Evolutionary conservation across 768 basidiomycete species (phyloP).

Genomic region (Kwoniella shandongensis): DNA sequence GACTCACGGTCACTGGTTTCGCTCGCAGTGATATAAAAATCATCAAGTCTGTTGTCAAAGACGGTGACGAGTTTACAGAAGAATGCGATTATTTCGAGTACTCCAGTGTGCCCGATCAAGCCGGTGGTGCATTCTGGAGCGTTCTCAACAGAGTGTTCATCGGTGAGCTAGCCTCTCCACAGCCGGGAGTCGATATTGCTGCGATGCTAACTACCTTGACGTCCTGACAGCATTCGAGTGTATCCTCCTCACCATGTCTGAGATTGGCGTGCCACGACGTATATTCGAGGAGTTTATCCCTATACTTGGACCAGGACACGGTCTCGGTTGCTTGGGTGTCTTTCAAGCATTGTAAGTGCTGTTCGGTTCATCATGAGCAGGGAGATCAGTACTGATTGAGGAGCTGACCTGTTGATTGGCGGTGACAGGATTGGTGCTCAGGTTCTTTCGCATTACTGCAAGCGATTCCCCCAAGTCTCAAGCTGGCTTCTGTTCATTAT

Average conservation of each 20-base stretch:
- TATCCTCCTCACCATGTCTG: slow-evolving; percentile 75
- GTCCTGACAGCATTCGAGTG: slow-evolving; percentile 64
- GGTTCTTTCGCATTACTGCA: slow-evolving; percentile 66
- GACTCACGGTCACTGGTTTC: not conserved
- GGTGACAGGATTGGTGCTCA: slow-evolving; percentile 58
- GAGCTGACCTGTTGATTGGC: no score
- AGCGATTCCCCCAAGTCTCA: slow-evolving; percentile 83
- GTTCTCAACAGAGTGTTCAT: slow-evolving; percentile 84
- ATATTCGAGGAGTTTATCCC: slow-evolving; percentile 78
- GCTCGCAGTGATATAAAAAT: slow-evolving; percentile 48
- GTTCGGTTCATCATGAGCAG: no score
- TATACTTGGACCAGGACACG: slow-evolving; percentile 77
- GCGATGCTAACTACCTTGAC: not conserved
- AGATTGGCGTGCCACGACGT: slow-evolving; percentile 72
- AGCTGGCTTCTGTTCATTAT: slow-evolving; percentile 89
- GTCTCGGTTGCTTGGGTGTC: slow-evolving; percentile 79
- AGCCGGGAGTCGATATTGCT: not conserved
- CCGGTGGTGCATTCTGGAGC: slow-evolving; percentile 88
- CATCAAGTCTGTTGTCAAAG: slow-evolving; percentile 26
- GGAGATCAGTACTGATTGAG: no score
- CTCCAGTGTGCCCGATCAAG: slow-evolving; percentile 76
- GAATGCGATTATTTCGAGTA: slow-evolving; percentile 79
- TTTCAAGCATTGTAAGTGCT: slow-evolving; percentile 77
- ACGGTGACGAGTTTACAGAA: slow-evolving; percentile 22
- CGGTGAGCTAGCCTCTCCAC: slow-evolving; percentile 43